Evolutionary conservation across 352 stramenopile genomes (phyloP).

Genomic region (Pilasporangium apinafurcum): DNA sequence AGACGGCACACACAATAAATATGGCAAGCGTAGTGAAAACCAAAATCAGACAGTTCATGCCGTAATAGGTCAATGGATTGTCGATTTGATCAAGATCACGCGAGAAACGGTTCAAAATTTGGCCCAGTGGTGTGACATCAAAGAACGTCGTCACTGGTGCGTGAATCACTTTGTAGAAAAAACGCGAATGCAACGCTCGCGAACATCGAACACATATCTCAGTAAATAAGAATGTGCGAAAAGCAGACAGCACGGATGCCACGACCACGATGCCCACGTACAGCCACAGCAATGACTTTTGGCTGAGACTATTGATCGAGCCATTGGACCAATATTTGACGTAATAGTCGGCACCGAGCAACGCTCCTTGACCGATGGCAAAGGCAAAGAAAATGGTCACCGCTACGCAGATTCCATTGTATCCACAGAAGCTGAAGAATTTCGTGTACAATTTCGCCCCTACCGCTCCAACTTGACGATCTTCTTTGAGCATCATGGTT

Average conservation of each 20-base stretch:
- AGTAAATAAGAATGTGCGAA: constrained; percentile 9
- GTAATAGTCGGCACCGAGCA: constrained; percentile 14
- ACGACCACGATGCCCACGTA: constrained; percentile 7
- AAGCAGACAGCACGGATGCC: constrained; percentile 19
- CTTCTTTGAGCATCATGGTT: constrained; percentile 14
- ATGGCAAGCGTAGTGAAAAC: constrained; percentile 7
- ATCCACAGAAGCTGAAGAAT: constrained; percentile 7
- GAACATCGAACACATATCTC: constrained; percentile 1
- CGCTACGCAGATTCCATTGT: not conserved
- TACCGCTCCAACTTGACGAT: constrained; percentile 10
- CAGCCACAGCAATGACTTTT: constrained; percentile 8
- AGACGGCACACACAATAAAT: constrained; percentile 17
- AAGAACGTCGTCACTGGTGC: constrained; percentile 22
- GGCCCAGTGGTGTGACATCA: constrained; percentile 17
- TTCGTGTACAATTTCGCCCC: constrained; percentile 8
- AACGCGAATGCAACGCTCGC: not conserved
- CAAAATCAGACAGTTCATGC: constrained; percentile 11
- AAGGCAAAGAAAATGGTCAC: constrained; percentile 5
- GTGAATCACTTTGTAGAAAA: constrained; percentile 7
- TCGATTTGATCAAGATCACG: constrained; percentile 18
- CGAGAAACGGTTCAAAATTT: constrained; percentile 17
- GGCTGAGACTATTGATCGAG: constrained; percentile 4
- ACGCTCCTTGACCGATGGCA: constrained; percentile 6
- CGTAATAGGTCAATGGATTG: constrained; percentile 7
- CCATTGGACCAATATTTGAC: constrained; percentile 18